Evolutionary conservation across 2,329 filamentous ascomycete genomes (phyloP), one percentile per base, ranked within the genome.

Genomic region (Sclerotinia spermophila): DNA sequence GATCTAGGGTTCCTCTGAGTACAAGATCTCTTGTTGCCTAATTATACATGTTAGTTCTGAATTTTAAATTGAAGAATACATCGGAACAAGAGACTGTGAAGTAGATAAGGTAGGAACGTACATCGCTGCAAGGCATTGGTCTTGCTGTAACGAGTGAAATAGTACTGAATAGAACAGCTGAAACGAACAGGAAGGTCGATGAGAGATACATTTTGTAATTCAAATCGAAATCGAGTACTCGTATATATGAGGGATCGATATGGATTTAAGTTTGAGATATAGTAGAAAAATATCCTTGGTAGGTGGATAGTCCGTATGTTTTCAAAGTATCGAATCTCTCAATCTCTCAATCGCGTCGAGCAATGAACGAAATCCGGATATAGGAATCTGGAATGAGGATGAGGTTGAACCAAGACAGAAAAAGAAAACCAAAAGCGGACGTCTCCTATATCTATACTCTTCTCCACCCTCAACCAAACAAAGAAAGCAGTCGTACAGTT

Each of bases 21-120:
- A 69, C 68, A 11, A 69, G 68, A 38, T 69, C 68, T 66, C 59
- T 65, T n/a, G 68, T 69, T 45, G 68, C 48, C 68, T 69, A 35
- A n/a, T 30, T 38, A 24, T 30, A 19, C 24, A 45, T 64, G 35
- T 65, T 66, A 66, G 59, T 61, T 33, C 42, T 61, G 21, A 6
- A 17, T 40, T 35, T 3, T 53, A n/a, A 17, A 24, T 40, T 40
- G 0, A 10, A 7, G n/a, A 35, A n/a, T 65, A 21, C 15, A 24
- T 53, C 4, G 4, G 3, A 2, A 10, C 4, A 27, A 45, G 6
- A 21, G 59, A 35, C 27, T 19, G 27, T 13, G 10, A 8, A 8
- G 11, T 21, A 61, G 8, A 33, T 21, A 21, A 30, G 42, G 30
- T 8, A 56, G 2, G 6, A 15, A 56, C 68, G 24, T 66, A 69